phyloP scores from a whole-genome alignment of 2,329 filamentous ascomycete species.

The Chaetomium olivaceum region DNA sequence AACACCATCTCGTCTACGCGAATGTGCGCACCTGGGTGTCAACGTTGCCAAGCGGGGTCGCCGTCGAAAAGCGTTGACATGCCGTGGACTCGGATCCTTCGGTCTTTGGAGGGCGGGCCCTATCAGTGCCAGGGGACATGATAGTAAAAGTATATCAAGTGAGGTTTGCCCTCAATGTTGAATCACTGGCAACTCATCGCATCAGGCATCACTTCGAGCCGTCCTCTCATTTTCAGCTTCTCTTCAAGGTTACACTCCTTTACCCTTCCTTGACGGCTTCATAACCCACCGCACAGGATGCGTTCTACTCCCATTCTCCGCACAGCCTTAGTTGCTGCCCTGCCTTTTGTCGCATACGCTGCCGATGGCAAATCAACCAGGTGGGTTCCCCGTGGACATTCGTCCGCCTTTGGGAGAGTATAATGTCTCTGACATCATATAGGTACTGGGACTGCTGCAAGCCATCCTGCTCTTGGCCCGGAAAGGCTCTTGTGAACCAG shows the following conservation, averaged over 20 bases:
- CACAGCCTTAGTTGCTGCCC: constrained; percentile 25
- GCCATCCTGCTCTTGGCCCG: constrained; percentile 63
- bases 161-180: not conserved
- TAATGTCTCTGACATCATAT: constrained; percentile 6
- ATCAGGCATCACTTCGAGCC: not conserved
- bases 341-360: constrained; percentile 28
- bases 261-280: not conserved
- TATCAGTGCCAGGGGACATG: not conserved
- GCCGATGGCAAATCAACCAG: constrained; percentile 33
- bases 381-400: not conserved
- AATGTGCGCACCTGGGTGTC: not conserved
- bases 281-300: constrained; percentile 24
- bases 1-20: constrained; percentile 15
- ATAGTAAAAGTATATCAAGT: not conserved
- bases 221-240: not conserved
- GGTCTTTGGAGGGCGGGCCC: not conserved
- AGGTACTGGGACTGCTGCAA: constrained; percentile 71
- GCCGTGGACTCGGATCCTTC: not conserved
- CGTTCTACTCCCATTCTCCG: constrained; percentile 26
- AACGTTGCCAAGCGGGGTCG: constrained; percentile 5
- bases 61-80: constrained; percentile 7
- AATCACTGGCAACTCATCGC: not conserved
- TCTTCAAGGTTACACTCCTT: not conserved
- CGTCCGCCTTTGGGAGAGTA: no score
- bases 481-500: constrained; percentile 53